Evolutionary conservation across 805 yeast genomes (phyloP).

Genomic region (Yarrowia osloensis): DNA sequence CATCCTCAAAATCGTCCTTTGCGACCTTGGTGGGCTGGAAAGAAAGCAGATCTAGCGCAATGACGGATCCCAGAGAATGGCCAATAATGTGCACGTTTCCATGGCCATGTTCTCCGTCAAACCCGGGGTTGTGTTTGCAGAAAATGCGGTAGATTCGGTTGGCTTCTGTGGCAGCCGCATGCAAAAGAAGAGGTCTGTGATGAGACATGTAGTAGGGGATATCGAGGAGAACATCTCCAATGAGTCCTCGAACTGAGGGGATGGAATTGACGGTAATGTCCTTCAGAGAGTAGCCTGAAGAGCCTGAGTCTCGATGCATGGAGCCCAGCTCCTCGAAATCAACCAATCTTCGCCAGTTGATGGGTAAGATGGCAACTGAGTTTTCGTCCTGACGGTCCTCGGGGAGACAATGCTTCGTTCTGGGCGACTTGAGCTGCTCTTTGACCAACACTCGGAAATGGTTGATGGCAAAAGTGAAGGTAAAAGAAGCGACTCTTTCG

Average conservation of each 20-base stretch:
- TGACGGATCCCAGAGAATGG: slow-evolving; percentile 89
- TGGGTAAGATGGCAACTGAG: slow-evolving; percentile 57
- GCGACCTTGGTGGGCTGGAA: slow-evolving; percentile 43
- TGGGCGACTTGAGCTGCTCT: slow-evolving; percentile 36
- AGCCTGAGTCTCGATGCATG: not conserved
- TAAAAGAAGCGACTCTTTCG: slow-evolving; percentile 72
- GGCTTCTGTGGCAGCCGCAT: slow-evolving; percentile 67
- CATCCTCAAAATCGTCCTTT: slow-evolving; percentile 34
- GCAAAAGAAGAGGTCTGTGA: slow-evolving; percentile 63
- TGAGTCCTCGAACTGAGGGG: slow-evolving; percentile 67
- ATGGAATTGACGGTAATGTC: slow-evolving; percentile 80
- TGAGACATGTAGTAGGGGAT: slow-evolving; percentile 75
- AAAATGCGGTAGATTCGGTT: slow-evolving; percentile 68
- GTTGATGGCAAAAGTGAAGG: slow-evolving; percentile 72
- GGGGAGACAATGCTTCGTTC: slow-evolving; percentile 34
- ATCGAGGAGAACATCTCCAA: slow-evolving; percentile 87
- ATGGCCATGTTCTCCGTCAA: slow-evolving; percentile 42
- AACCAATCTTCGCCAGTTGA: slow-evolving; percentile 80
- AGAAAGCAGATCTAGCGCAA: slow-evolving; percentile 69
- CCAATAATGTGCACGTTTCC: slow-evolving; percentile 78
- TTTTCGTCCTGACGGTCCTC: slow-evolving; percentile 32
- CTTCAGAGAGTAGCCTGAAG: slow-evolving; percentile 54
- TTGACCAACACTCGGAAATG: slow-evolving; percentile 43
- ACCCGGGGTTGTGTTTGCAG: slow-evolving; percentile 66
- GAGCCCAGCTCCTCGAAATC: slow-evolving; percentile 43